phyloP scores from a whole-genome alignment of 2,329 filamentous ascomycete species.

The Sclerotinia subarctica region DNA sequence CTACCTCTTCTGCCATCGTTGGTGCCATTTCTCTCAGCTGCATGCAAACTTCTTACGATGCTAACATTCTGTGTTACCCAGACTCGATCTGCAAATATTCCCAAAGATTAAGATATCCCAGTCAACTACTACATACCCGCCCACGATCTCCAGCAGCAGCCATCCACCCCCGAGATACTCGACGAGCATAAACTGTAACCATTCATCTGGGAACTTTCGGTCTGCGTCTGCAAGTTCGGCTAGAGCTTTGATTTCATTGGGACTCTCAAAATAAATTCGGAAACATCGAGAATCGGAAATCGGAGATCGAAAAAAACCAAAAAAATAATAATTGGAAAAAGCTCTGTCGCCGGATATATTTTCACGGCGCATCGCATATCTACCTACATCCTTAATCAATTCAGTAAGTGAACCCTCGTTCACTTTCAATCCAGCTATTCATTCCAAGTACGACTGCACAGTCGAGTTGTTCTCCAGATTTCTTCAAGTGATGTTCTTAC shows the following conservation, averaged over 20 bases:
- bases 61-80: constrained; percentile 19
- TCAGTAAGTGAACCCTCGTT: constrained; percentile 2
- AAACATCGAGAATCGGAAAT: constrained; percentile 6
- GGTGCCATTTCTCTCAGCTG: constrained; percentile 8
- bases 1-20: not conserved
- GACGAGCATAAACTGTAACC: constrained; percentile 24
- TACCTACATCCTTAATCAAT: not conserved
- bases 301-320: not conserved
- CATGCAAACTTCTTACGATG: not conserved
- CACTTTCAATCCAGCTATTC: not conserved
- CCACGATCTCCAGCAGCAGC: constrained; percentile 29
- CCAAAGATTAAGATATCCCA: constrained; percentile 29
- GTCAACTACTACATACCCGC: constrained; percentile 30
- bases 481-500: not conserved
- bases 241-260: constrained; percentile 22
- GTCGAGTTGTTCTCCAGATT: not conserved
- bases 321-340: not conserved
- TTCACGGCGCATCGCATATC: constrained; percentile 1
- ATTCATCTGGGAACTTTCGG: constrained; percentile 21
- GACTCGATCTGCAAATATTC: constrained; percentile 25
- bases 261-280: constrained; percentile 8
- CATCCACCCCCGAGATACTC: constrained; percentile 22
- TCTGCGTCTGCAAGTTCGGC: constrained; percentile 16
- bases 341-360: not conserved
- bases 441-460: not conserved